These are phyloP conservation scores for Omphalotus guepiniiformis DNA, from an alignment of 768 basidiomycete genomes.

Conservation along the genomic window DNA sequence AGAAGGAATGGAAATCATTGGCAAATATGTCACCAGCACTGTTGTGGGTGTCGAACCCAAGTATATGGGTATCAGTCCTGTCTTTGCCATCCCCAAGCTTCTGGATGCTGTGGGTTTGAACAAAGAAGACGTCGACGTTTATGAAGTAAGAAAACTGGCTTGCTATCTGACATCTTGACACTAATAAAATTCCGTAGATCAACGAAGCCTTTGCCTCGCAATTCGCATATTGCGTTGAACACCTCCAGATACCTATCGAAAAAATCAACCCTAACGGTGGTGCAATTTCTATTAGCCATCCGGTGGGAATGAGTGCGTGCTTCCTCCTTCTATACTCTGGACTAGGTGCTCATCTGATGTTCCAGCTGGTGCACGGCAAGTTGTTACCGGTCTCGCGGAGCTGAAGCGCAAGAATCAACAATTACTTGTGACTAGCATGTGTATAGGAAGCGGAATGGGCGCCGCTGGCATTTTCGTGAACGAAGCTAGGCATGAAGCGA, in stretches of 20 bases:
- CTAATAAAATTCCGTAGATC: slow-evolving; percentile 58
- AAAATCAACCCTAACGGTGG: slow-evolving; percentile 89
- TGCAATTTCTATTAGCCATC: slow-evolving; percentile 80
- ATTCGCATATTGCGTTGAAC: slow-evolving; percentile 87
- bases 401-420: slow-evolving; percentile 63
- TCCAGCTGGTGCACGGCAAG: slow-evolving; percentile 78
- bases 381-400: slow-evolving; percentile 84
- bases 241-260: slow-evolving; percentile 68
- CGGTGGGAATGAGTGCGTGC: slow-evolving; percentile 75
- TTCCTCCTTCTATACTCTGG: background rate
- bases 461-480: slow-evolving; percentile 80
- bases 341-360: slow-evolving; percentile 12
- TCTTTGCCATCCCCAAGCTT: slow-evolving; percentile 67
- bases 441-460: slow-evolving; percentile 85
- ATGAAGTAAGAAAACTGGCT: slow-evolving; percentile 47
- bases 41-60: slow-evolving; percentile 79
- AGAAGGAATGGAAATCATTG: slow-evolving; percentile 75
- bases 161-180: slow-evolving; percentile 4
- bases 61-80: slow-evolving; percentile 76
- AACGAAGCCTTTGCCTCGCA: slow-evolving; percentile 93
- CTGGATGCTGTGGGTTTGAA: slow-evolving; percentile 56
- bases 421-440: slow-evolving; percentile 70
- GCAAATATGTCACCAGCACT: slow-evolving; percentile 75
- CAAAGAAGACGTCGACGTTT: slow-evolving; percentile 73
- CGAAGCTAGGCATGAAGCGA: slow-evolving; percentile 35